Evolutionary conservation across 441 rosid species (phyloP), one percentile per base, ranked within the genome.

Genomic region (Mallotus repandus): DNA sequence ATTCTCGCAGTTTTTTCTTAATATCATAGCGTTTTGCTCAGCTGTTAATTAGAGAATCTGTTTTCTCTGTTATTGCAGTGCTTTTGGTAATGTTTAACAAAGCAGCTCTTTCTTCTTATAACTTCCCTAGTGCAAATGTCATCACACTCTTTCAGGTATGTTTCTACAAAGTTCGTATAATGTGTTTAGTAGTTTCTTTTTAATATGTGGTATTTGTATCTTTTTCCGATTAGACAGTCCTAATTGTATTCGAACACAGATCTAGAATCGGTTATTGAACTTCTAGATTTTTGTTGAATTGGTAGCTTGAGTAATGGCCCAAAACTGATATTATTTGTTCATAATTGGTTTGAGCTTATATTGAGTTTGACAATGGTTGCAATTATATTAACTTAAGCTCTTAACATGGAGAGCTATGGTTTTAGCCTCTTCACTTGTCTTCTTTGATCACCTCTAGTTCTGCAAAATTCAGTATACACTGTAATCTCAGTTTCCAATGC

Each of bases 81-180:
- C 88, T 91, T 68, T 85, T 93, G 84, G 81, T 93, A 46, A 55
- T 96, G 82, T 93, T 96, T 89, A 96, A 96, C 77, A 96, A 93
- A 87, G 99, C 99, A 61, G 99, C 97, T 74, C 95, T 96, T 71
- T 96, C 98, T 69, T 88, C 98, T 41, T 96, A 88, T 72, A 81
- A 71, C 25, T 96, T 96, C 82, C 98, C 97, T 0, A 86, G 85
- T 77, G 98, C 91, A 19, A 93, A 91, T 82, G 91, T 87, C 38
- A 89, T 96, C 77, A 96, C 99, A 50, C 86, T 96, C 65, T 84
- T 85, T 65, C 98, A 92, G 96, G 98, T 90, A 74, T 59, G 15
- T 73, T 41, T 62, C 68, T 55, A 3, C 18, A 4, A 29, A 52
- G 57, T 61, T 65, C 54, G 29, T 67, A 62, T 10, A 5, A 22